Conservation (phyloP, 768 basidiomycete species). For the Lepiota venenata region DNA sequence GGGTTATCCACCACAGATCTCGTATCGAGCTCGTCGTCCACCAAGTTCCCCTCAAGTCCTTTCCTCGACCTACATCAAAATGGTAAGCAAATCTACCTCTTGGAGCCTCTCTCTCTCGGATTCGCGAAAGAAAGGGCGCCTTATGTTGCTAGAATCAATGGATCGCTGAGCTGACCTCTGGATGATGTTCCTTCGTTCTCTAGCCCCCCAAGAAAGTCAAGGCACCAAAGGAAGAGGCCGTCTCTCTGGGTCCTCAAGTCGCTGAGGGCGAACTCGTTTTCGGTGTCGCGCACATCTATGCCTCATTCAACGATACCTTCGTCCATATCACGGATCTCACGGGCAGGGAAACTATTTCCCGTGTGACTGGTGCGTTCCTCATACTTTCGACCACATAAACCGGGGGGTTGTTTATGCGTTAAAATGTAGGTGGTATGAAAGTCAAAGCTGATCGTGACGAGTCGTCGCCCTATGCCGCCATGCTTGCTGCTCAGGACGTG, state of each 20-base stretch:
- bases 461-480: slow-evolving; percentile 95
- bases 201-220: slow-evolving; percentile 86
- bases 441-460: slow-evolving; percentile 99
- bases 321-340: slow-evolving; percentile 99
- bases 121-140: not conserved
- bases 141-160: slow-evolving; percentile 27
- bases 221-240: slow-evolving; percentile 75
- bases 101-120: slow-evolving; percentile 3
- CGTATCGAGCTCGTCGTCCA: slow-evolving; percentile 19
- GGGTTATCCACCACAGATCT: slow-evolving; percentile 6
- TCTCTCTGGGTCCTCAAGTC: slow-evolving; percentile 93
- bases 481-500: slow-evolving; percentile 98
- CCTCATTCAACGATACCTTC: slow-evolving; percentile 99
- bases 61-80: slow-evolving; percentile 27
- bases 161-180: slow-evolving; percentile 46
- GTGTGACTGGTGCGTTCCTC: slow-evolving; percentile 79
- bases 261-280: slow-evolving; percentile 96
- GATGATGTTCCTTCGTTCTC: slow-evolving; percentile 35
- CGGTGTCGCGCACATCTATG: slow-evolving; percentile 98
- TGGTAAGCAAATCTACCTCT: slow-evolving; percentile 31
- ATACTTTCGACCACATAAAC: not conserved
- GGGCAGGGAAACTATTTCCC: slow-evolving; percentile 98
- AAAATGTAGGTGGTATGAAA: slow-evolving; percentile 92
- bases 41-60: slow-evolving; percentile 32
- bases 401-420: not conserved